Conservation (phyloP, 805 yeast genomes). For the Nakazawaea ambrosiae region DNA sequence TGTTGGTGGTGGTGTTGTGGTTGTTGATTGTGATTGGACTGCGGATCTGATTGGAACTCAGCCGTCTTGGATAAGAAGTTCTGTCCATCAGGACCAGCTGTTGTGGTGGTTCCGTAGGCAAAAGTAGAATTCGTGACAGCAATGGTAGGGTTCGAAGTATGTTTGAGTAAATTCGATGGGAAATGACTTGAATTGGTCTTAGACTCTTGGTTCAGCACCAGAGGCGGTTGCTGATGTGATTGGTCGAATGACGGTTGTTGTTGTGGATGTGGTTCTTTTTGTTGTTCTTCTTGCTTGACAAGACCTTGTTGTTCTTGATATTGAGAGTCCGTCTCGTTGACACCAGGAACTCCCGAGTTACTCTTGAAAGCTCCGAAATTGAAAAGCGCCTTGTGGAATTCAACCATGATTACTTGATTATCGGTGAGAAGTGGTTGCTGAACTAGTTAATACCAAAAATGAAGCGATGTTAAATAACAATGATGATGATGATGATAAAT, state of each 20-base stretch:
- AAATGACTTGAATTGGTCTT: constrained; percentile 16
- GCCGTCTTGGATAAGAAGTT: constrained; percentile 15
- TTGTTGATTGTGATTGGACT: constrained; percentile 13
- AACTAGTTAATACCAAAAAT: too few species aligned
- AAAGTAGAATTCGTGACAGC: constrained; percentile 56
- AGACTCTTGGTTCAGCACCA: too few species aligned
- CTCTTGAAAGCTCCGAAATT: constrained; percentile 24
- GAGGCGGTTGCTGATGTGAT: too few species aligned
- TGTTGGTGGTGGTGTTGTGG: constrained; percentile 13
- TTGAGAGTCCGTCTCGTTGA: too few species aligned
- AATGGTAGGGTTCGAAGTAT: constrained; percentile 58
- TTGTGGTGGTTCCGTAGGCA: constrained; percentile 63
- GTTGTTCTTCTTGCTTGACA: constrained; percentile 12
- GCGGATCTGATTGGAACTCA: constrained; percentile 8
- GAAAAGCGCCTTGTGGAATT: constrained; percentile 31
- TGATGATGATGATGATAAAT: too few species aligned
- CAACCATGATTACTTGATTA: constrained; percentile 30
- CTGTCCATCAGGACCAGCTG: constrained; percentile 18
- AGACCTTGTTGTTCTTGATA: too few species aligned
- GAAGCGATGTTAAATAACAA: not conserved
- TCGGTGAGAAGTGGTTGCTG: too few species aligned
- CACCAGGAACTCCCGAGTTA: constrained; percentile 6
- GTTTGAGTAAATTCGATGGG: constrained; percentile 32
- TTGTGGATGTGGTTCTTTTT: constrained; percentile 10
- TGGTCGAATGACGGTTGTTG: constrained; percentile 11